Evolutionary conservation across 495 filamentous ascomycete species (phyloP), one percentile per base, ranked within the genome.

Genomic region (Rhypophila decipiens): DNA sequence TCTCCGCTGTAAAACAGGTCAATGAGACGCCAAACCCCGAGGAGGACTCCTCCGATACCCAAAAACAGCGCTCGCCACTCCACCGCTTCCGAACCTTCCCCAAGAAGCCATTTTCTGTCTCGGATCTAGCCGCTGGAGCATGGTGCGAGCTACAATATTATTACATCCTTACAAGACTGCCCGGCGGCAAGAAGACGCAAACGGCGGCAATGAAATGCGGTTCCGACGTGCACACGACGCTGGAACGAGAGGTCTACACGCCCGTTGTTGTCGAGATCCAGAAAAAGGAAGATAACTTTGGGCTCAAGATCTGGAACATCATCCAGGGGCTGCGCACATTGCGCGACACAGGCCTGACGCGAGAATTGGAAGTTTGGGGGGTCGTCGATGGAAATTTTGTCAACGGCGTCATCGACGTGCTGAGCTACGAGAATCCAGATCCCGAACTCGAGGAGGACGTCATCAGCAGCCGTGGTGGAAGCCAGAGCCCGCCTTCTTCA

Each of bases 101-200:
- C 0, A 84, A 77, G 53, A 90, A 87, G 55, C 77, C 86, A 0
- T 78, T 98, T n/a, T 88, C 86, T 1, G 93, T 98, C 4, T 87
- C 88, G 2, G 93, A 98, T 64, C 61, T 98, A 35, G 77, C 91
- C 2, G 84, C 85, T 12, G 89, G 89, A 2, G 80, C 90, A 8
- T 98, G 93, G 93, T 98, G 93, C 62, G 94, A 98, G 63, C 66
- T 96, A 37, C 93, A 98, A 61, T 91, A 95, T 55, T 86, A 80
- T 74, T 97, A 89, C 69, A 83, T 79, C 1, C 75, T 98, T 24
- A 86, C 81, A 2, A 81, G 78, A 36, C 77, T 84, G 57, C 71
- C 67, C 1, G 66, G 65, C 13, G 94, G 94, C 15, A 76, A 73
- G 55, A 90, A 84, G 64, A 80, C 71, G 42, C 64, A 70, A 2